Evolutionary conservation across 2,329 filamentous ascomycete genomes (phyloP), one percentile per base, ranked within the genome.

Genomic region (Hypoxylon sp.): DNA sequence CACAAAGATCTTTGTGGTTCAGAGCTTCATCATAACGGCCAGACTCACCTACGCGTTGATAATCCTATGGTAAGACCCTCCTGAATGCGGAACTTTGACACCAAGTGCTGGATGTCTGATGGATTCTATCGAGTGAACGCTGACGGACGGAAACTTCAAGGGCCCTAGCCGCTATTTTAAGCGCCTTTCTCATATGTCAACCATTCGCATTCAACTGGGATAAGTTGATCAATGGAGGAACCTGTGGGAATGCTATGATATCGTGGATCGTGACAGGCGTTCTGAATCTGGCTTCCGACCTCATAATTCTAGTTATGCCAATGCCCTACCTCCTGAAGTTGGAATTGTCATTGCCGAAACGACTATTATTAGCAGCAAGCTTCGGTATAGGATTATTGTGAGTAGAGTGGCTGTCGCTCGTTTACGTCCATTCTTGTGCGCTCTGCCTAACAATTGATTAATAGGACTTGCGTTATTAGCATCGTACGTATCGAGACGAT

Each of bases 191-290:
- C 39, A 78, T 81, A 53, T 82, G 80, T 67, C 73, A 62, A n/a
- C 80, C 80, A 1, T 72, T 82, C 31, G 73, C 75, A 7, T 77
- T 76, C 53, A 79, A 76, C 51, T 82, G 80, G 79, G 70, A 80
- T 59, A 76, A 68, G 31, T 63, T 69, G 15, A 76, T 77, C 44
- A 73, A 72, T 10, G 76, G 73, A 19, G 76, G 80, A 13, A 67
- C 72, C 5, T 82, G 76, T 60, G 77, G 77, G 24, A 75, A 78
- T 71, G 72, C 76, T 52, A 72, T 74, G 6, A 42, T 74, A 29
- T 75, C 72, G 4, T 79, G 74, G 66, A 69, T 74, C n/a, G 64
- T 74, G 15, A 77, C 77, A 21, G 78, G 79, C 2, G 60, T 73
- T n/a, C 53, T 79, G 50, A 79, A 79, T 58, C 73, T 80, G 27